Conservation (phyloP, 441 rosid genomes). For the Adansonia gregorii region DNA sequence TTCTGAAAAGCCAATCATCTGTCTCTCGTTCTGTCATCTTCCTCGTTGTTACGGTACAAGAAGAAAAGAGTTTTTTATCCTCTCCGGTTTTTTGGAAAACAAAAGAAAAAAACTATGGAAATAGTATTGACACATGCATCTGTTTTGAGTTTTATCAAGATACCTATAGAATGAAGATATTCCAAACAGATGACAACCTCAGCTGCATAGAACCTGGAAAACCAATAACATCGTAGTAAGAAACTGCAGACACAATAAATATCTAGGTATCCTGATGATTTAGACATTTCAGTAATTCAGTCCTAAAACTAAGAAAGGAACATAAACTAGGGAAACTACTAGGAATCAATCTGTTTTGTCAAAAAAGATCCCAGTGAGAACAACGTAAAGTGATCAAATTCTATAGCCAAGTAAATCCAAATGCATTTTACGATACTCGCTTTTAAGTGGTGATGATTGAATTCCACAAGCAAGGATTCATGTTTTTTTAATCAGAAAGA, state of each 20-base stretch:
- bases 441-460: neutral
- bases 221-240: slow-evolving; percentile 20
- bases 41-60: neutral
- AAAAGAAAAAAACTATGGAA: neutral
- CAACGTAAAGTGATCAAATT: slow-evolving; percentile 14
- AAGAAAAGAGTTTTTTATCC: neutral
- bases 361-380: neutral
- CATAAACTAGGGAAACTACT: neutral
- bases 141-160: slow-evolving; percentile 10
- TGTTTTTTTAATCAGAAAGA: slow-evolving; percentile 4
- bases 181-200: slow-evolving; percentile 90
- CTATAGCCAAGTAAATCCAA: slow-evolving; percentile 5
- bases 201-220: slow-evolving; percentile 89
- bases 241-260: neutral
- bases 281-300: neutral
- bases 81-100: neutral
- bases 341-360: slow-evolving; percentile 13
- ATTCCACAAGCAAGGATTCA: slow-evolving; percentile 15
- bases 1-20: neutral
- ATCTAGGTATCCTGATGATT: neutral
- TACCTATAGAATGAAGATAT: slow-evolving; percentile 98
- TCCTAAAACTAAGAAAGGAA: slow-evolving; percentile 1
- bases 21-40: neutral
- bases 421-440: neutral
- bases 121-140: neutral